Evolutionary conservation across 1,284 basidiomycete species (phyloP), one percentile per base, ranked within the genome.

Genomic region (Marasmius tenuissimus): DNA sequence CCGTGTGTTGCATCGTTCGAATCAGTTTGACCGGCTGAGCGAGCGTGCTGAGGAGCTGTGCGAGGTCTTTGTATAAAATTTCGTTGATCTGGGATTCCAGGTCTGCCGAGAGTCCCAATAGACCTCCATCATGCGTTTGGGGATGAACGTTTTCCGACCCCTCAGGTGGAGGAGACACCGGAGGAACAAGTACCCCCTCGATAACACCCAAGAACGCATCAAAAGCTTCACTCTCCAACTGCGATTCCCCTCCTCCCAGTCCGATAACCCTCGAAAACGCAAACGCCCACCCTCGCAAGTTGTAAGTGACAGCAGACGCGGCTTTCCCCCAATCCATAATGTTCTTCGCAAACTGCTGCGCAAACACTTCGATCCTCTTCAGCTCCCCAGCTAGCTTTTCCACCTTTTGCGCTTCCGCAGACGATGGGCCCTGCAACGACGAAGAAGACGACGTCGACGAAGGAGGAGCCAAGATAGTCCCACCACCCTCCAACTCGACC

Each of bases 251-350:
- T 5, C 76, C 70, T 0, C 77, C 76, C 61, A 92, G 75, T 8
- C 89, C 89, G 48, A 92, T 87, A 12, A 90, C 87, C 47, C 79
- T 77, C 9, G 83, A 87, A 71, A 92, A 93, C 38, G 78, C 76
- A 49, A 79, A 66, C 3, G 87, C 82, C 91, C 91, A 93, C 14
- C 73, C 71, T 48, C 81, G 75, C 42, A 92, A 76, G 7, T 73
- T 76, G 33, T 73, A 67, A 54, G 84, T 76, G n/a, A 83, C 71
- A 16, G 72, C 73, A 34, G 75, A 74, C 66, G 84, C 81, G 52
- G 75, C 73, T 55, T 81, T 76, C 10, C 81, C 79, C 90, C 91
- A 92, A 18, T 82, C 83, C 20, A 85, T 74, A 4, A 85, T 77
- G 49, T 82, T 79, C 71, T 80, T 85, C 48, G 86, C 85, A 62